These are phyloP conservation scores for Colletotrichum zoysiae DNA, from an alignment of 2,329 filamentous ascomycete species.

Conservation along the genomic window DNA sequence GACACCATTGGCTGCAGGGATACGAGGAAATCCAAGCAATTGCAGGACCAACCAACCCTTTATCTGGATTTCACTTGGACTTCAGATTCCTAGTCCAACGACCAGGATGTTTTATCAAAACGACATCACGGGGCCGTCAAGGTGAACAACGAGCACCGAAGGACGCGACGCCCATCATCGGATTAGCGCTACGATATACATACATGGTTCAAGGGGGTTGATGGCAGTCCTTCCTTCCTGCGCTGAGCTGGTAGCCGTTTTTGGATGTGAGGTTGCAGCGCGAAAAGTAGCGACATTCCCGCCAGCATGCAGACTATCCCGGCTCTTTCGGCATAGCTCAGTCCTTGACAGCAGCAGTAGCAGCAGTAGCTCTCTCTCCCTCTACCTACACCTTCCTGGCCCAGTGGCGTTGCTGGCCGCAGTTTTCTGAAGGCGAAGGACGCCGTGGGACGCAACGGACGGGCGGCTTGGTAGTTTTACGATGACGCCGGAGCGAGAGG, in stretches of 20 bases:
- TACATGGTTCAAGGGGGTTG: slow-evolving; percentile 23
- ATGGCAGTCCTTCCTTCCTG: slow-evolving; percentile 1
- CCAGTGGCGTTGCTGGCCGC: slow-evolving; percentile 33
- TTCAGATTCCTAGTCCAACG: slow-evolving; percentile 3
- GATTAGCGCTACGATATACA: slow-evolving; percentile 7
- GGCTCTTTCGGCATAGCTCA: slow-evolving; percentile 32
- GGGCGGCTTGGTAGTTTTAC: slow-evolving; percentile 37
- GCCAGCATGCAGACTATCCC: slow-evolving; percentile 31
- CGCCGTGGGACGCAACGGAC: slow-evolving; percentile 30
- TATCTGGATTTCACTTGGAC: slow-evolving; percentile 13
- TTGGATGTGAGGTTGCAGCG: slow-evolving; percentile 34
- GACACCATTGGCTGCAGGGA: slow-evolving; percentile 24
- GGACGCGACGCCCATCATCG: neutral
- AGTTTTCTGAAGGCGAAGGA: slow-evolving; percentile 38
- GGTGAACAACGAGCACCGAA: neutral
- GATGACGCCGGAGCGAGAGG: slow-evolving; percentile 40
- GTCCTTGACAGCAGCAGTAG: slow-evolving; percentile 27
- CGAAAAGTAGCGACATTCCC: slow-evolving; percentile 34
- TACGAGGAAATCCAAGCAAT: slow-evolving; percentile 32
- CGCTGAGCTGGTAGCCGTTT: slow-evolving; percentile 34
- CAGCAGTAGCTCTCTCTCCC: neutral
- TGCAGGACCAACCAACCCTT: slow-evolving; percentile 27
- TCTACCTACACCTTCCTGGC: neutral
- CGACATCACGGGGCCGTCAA: slow-evolving; percentile 18
- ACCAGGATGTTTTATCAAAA: slow-evolving; percentile 13